Base-by-base conservation (phyloP, 768 basidiomycete species). In the Phylloporus arenicola region DNA sequence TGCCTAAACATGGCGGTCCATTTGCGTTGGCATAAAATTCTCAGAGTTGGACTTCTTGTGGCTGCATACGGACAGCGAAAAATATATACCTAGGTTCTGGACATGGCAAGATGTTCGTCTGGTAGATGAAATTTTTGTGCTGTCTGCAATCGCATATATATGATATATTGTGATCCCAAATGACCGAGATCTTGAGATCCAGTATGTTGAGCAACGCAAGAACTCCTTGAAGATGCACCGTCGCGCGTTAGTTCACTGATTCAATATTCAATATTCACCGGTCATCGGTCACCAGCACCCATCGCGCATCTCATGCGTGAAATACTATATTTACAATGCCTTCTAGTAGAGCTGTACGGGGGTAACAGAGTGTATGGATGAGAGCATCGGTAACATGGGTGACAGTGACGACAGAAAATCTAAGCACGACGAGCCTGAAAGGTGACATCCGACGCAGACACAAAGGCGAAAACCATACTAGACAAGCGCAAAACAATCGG, bases 401-500 rank as follows among this genome's bases (percentile, higher is more conserved):
- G 20, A 51, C 51, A 43, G 17, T 12, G 22, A 31, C 14, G 50
- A 43, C 25, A 20, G n/a, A 38, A 51, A 39, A 19, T 20, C 12
- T 38, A 37, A 50, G 24, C 20, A 52, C 1, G 27, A 40, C 10
- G 29, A 17, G 33, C 20, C 3, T n/a, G 12, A 12, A 2, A 31
- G 13, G 13, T 8, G 29, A 24, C 45, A 24, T 25, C 16, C 19
- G 16, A 20, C 13, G 52, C 42, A 42, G 10, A n/a, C 45, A 39
- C 38, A 1, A n/a, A 20, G 7, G 22, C 30, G 29, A 12, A 11
- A 20, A 38, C 19, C 22, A 12, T 20, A 8, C 41, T 55, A 64
- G 20, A 66, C 54, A 16, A 62, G 42, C n/a, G 60, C 60, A 41
- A 68, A 67, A 43, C 65, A 66, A 43, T 66, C 65, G 34, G 66